Evolutionary conservation across 2,329 filamentous ascomycete genomes (phyloP).

Genomic region (Leptographium flavum): DNA sequence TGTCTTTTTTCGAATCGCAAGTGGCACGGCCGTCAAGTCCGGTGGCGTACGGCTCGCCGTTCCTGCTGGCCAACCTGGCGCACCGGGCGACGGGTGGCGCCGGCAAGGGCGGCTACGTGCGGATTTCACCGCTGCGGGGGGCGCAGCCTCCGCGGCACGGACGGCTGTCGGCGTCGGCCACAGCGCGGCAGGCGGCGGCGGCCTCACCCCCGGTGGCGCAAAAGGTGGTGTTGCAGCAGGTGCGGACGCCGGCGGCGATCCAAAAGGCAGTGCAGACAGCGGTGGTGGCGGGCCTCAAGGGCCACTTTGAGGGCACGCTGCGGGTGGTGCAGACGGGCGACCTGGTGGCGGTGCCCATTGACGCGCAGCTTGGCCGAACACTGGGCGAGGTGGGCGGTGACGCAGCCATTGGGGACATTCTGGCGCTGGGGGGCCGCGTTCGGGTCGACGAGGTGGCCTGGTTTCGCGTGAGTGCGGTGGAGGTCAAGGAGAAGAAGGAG

Average conservation of each 20-base stretch:
- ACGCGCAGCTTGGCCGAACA: constrained; percentile 69
- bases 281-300: constrained; percentile 73
- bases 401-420: constrained; percentile 57
- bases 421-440: constrained; percentile 25
- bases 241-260: constrained; percentile 77
- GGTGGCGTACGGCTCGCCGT: constrained; percentile 64
- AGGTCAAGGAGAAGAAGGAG: constrained; percentile 25
- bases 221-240: constrained; percentile 77
- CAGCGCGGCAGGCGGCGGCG: constrained; percentile 36
- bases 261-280: constrained; percentile 76
- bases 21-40: constrained; percentile 44
- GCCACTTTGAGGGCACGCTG: constrained; percentile 71
- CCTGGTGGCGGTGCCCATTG: constrained; percentile 75
- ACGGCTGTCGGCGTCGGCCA: constrained; percentile 24
- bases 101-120: too few relatives aligned
- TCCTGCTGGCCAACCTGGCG: constrained; percentile 78
- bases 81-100: constrained; percentile 59
- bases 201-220: constrained; percentile 44
- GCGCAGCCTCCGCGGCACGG: constrained; percentile 21
- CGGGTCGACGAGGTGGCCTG: constrained; percentile 58
- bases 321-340: constrained; percentile 79
- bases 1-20: constrained; percentile 56
- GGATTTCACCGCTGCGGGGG: constrained; percentile 49
- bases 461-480: constrained; percentile 78
- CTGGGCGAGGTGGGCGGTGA: constrained; percentile 55